These are phyloP conservation scores for Bocquillonia castaneifolia DNA, from an alignment of 441 rosid genomes.

Conservation along the genomic window DNA sequence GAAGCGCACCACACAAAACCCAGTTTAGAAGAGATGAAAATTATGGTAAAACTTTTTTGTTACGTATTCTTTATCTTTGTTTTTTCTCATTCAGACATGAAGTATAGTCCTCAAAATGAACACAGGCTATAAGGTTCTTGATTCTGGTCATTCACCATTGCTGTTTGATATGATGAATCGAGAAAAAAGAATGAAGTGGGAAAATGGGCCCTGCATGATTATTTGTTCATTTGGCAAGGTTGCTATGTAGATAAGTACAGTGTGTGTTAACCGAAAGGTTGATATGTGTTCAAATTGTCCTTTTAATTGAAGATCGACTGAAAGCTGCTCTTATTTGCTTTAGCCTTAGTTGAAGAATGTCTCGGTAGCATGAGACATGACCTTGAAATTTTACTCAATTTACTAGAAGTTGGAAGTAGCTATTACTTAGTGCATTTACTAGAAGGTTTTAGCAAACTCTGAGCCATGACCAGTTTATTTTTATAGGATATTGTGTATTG, in stretches of 20 bases:
- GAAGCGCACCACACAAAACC: constrained; percentile 81
- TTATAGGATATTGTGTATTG: background rate
- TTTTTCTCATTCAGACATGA: background rate
- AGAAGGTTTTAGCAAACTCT: background rate
- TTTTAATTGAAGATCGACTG: background rate
- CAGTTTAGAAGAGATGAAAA: constrained; percentile 94
- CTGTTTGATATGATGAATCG: background rate
- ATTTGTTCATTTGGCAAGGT: background rate
- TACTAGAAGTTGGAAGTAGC: background rate
- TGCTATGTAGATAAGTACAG: background rate
- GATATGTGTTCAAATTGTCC: background rate
- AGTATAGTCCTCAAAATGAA: background rate
- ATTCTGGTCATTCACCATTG: background rate
- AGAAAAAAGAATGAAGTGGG: background rate
- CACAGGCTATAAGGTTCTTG: background rate
- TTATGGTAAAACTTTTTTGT: constrained; percentile 43
- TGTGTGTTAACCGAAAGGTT: background rate
- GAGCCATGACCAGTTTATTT: background rate
- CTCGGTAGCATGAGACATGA: background rate
- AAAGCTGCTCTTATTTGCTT: background rate
- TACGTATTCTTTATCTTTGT: background rate
- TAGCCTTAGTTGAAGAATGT: background rate
- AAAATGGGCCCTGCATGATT: background rate
- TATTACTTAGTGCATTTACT: background rate
- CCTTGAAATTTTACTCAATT: background rate